Conservation (phyloP, 768 basidiomycete genomes). For the Tephrocybe sp. region DNA sequence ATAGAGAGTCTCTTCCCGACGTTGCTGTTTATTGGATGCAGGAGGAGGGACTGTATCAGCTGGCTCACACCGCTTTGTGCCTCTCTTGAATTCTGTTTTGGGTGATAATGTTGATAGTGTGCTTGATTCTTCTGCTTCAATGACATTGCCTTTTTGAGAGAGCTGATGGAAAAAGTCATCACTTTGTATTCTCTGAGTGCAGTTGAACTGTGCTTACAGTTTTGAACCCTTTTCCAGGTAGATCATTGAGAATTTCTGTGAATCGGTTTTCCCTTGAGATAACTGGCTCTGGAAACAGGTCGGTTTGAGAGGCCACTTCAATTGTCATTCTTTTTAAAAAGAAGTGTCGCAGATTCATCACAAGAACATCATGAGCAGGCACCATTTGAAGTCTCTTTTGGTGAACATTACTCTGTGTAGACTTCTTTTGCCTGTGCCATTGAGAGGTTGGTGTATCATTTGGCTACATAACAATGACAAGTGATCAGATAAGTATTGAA, state of each 20-base stretch:
- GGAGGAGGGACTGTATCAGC: not conserved
- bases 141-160: too few species aligned
- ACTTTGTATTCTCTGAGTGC: too few species aligned
- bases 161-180: too few species aligned
- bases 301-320: not conserved
- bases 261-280: constrained; percentile 1
- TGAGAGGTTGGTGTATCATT: too few species aligned
- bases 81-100: too few species aligned
- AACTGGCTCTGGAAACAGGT: not conserved
- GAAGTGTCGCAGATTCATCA: constrained; percentile 7
- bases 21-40: not conserved
- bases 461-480: too few species aligned
- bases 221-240: not conserved
- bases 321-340: not conserved
- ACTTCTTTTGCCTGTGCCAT: too few species aligned
- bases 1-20: not conserved
- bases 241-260: not conserved
- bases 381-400: too few species aligned
- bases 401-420: too few species aligned
- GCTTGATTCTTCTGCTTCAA: too few species aligned
- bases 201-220: not conserved
- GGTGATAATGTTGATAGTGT: too few species aligned
- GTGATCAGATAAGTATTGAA: too few species aligned
- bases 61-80: not conserved
- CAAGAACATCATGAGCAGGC: not conserved